Evolutionary conservation across 345 rosid genomes (phyloP).

Genomic region (Moricandia arvensis): DNA sequence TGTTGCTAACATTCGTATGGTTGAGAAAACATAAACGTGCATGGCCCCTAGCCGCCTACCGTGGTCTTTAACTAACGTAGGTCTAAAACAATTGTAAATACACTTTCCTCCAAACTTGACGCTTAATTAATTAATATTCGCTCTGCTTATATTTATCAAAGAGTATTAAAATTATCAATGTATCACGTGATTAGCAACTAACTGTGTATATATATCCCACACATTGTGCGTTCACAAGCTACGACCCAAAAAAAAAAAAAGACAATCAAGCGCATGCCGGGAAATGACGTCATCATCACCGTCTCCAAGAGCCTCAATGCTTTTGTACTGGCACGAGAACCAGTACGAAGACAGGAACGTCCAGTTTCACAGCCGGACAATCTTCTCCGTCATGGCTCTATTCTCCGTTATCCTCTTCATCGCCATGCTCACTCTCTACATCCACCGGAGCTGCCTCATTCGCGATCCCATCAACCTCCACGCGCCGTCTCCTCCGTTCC

Average conservation of each 20-base stretch:
- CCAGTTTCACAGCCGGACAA: conserved; percentile 24
- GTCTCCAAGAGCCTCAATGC: conserved; percentile 27
- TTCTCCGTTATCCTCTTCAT: conserved; percentile 24
- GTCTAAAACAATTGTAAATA: background rate
- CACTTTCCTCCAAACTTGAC: conserved; percentile 2
- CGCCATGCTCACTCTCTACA: conserved; percentile 34
- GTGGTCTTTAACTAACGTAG: background rate
- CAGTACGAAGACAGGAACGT: conserved; percentile 31
- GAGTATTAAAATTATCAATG: background rate
- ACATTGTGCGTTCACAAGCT: conserved; percentile 1
- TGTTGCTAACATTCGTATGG: background rate
- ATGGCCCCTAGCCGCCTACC: conserved; percentile 16
- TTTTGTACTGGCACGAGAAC: conserved; percentile 37
- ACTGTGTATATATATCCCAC: background rate
- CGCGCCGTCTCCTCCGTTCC: background rate
- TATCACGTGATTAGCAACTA: conserved; percentile 2
- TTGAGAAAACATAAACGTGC: background rate
- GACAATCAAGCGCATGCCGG: background rate
- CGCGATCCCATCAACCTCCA: background rate
- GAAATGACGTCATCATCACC: conserved; percentile 39
- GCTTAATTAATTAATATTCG: background rate
- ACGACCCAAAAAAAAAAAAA: background rate
- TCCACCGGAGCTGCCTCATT: conserved; percentile 26
- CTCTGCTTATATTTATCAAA: background rate
- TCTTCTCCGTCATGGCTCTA: conserved; percentile 24